phyloP scores from a whole-genome alignment of 371 early-diverging fungal genomes.

The Neoconidiobolus thromboides region DNA sequence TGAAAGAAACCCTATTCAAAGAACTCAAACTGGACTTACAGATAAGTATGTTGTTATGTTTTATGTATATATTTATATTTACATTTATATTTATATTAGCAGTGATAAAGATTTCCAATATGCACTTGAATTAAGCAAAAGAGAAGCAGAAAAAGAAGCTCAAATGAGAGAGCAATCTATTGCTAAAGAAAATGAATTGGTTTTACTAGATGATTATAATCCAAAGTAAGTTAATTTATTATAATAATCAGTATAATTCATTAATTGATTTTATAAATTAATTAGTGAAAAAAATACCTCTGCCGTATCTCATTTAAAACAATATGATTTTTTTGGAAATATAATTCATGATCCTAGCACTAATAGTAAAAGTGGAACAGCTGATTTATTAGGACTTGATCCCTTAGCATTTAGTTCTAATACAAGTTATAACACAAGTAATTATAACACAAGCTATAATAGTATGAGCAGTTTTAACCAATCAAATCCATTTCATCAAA shows the following conservation, averaged over 20 bases:
- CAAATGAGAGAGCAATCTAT: conserved; percentile 15
- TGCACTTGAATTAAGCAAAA: conserved; percentile 36
- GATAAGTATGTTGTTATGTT: conserved; percentile 8
- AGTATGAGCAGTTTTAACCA: background rate
- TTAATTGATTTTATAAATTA: no score
- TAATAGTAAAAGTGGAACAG: background rate
- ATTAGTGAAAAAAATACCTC: background rate
- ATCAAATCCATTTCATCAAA: conserved; percentile 5
- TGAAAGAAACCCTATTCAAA: conserved; percentile 18
- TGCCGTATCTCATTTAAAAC: background rate
- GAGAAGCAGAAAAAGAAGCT: conserved; percentile 32
- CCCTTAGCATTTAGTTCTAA: background rate
- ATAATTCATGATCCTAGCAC: background rate
- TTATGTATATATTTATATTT: background rate
- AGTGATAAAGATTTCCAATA: conserved; percentile 29
- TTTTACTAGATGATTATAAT: conserved; percentile 5
- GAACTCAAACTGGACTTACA: conserved; percentile 15
- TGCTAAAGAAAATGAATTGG: conserved; percentile 11
- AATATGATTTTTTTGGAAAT: conserved; percentile 7
- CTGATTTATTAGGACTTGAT: conserved; percentile 2
- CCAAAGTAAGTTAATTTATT: conserved; percentile 1
- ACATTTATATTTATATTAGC: conserved; percentile 8
- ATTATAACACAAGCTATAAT: background rate
- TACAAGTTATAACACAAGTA: background rate
- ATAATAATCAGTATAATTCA: background rate